phyloP scores from a whole-genome alignment of 768 basidiomycete species.

The Lactarius indigo region DNA sequence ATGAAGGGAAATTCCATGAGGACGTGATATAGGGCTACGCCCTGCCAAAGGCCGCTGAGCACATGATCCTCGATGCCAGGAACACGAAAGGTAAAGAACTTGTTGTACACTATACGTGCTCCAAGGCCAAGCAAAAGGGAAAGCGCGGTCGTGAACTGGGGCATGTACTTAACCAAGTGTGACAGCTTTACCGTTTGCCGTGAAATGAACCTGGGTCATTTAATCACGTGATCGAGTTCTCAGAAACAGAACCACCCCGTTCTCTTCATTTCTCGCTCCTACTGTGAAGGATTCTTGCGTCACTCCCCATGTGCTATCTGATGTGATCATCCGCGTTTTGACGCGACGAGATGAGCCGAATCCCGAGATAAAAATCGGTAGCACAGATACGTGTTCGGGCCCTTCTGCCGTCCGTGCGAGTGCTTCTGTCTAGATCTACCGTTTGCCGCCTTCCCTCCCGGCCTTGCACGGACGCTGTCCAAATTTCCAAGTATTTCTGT shows the following conservation, averaged over 20 bases:
- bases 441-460: too few relatives aligned
- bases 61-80: conserved; percentile 54
- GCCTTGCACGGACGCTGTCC: too few relatives aligned
- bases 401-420: too few relatives aligned
- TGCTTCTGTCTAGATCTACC: too few relatives aligned
- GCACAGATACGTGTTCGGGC: too few relatives aligned
- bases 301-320: too few relatives aligned
- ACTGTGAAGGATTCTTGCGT: too few relatives aligned
- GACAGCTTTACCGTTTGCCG: background rate
- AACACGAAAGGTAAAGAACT: conserved; percentile 42
- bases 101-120: conserved; percentile 65
- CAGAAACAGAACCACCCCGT: too few relatives aligned
- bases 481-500: too few relatives aligned
- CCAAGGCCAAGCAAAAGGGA: conserved; percentile 73
- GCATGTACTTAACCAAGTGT: conserved; percentile 32
- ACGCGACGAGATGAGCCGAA: too few relatives aligned
- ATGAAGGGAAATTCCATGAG: conserved; percentile 52
- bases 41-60: conserved; percentile 72
- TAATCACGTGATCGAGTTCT: conserved; percentile 25
- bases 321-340: background rate
- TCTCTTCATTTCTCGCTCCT: too few relatives aligned
- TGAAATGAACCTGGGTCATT: conserved; percentile 5
- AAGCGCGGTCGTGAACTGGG: conserved; percentile 48
- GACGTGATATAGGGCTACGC: conserved; percentile 67
- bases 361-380: too few relatives aligned